Conservation (phyloP, 169 alveolate species). For the Cryptosporidium viatorum region DNA sequence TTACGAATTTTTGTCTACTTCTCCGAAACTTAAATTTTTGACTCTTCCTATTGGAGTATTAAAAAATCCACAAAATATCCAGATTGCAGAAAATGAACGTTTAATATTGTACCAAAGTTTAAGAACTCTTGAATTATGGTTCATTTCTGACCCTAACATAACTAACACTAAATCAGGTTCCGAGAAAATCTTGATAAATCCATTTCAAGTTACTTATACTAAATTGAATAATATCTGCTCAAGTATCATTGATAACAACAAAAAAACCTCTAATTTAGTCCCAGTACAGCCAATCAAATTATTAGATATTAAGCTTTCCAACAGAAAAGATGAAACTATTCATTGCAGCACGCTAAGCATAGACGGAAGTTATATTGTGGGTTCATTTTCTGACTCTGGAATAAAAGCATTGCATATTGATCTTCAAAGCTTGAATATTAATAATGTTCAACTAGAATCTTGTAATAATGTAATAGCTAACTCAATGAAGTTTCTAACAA, state of each 20-base stretch:
- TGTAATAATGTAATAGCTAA: slow-evolving; percentile 11
- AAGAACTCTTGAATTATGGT: slow-evolving; percentile 43
- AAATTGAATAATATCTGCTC: slow-evolving; percentile 15
- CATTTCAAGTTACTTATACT: slow-evolving; percentile 25
- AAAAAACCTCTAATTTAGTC: slow-evolving; percentile 1
- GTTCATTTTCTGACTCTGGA: slow-evolving; percentile 42
- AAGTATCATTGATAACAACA: neutral
- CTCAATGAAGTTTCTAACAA: slow-evolving; percentile 34
- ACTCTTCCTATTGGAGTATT: slow-evolving; percentile 37
- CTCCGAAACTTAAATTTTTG: slow-evolving; percentile 2
- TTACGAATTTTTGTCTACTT: neutral
- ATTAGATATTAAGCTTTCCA: slow-evolving; percentile 46
- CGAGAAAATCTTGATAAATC: slow-evolving; percentile 8
- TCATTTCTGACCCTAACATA: slow-evolving; percentile 22
- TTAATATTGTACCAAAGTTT: slow-evolving; percentile 30
- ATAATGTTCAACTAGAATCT: slow-evolving; percentile 37
- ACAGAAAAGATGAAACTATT: neutral
- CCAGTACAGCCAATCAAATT: slow-evolving; percentile 70
- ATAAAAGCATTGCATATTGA: slow-evolving; percentile 43
- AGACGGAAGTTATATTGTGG: slow-evolving; percentile 39
- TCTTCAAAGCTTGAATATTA: slow-evolving; percentile 31
- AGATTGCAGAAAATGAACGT: slow-evolving; percentile 52
- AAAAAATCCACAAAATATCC: slow-evolving; percentile 2
- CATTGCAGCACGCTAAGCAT: slow-evolving; percentile 25
- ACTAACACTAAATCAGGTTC: neutral